Evolutionary conservation across 306 rosid genomes (phyloP).

Genomic region (Cucurbita pepo): DNA sequence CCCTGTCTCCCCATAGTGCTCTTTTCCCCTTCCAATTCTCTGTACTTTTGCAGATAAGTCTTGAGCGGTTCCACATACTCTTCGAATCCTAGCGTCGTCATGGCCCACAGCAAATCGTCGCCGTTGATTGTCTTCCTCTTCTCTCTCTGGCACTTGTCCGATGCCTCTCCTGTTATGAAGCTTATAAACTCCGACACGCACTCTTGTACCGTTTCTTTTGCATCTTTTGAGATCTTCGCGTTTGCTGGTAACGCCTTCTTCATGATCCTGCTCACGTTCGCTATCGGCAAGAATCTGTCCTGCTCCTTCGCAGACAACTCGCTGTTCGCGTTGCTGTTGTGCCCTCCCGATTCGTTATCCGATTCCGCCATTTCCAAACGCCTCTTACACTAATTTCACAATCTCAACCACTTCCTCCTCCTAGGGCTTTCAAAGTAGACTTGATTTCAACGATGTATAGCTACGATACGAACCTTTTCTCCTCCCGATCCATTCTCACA

Average conservation of each 20-base stretch:
- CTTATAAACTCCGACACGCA: constrained; percentile 59
- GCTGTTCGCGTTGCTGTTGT: constrained; percentile 14
- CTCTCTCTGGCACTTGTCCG: constrained; percentile 64
- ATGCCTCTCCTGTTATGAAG: constrained; percentile 53
- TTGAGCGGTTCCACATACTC: constrained; percentile 52
- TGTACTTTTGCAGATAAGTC: constrained; percentile 41
- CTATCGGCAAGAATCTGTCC: constrained; percentile 52
- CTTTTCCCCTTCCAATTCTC: constrained; percentile 60
- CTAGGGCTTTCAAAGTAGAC: background rate
- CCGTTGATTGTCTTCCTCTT: constrained; percentile 68
- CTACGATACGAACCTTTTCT: background rate
- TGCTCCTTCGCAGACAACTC: constrained; percentile 42
- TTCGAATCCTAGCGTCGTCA: constrained; percentile 52
- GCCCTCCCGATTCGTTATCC: constrained; percentile 57
- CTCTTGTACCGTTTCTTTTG: constrained; percentile 53
- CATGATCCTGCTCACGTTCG: constrained; percentile 65
- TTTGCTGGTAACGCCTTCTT: constrained; percentile 66
- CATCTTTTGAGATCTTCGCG: constrained; percentile 59
- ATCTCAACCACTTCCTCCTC: background rate
- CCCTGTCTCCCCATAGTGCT: constrained; percentile 20
- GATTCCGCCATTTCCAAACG: constrained; percentile 43
- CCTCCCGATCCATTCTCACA: background rate
- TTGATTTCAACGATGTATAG: background rate
- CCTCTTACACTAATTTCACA: background rate
- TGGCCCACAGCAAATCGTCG: constrained; percentile 54